A percentile compares a stretch with the other conserved stretches of the same genome.
These are phyloP conservation scores for Haberlea rhodopensis DNA, from an alignment of 257 asterid genomes.

Conservation along the genomic window DNA sequence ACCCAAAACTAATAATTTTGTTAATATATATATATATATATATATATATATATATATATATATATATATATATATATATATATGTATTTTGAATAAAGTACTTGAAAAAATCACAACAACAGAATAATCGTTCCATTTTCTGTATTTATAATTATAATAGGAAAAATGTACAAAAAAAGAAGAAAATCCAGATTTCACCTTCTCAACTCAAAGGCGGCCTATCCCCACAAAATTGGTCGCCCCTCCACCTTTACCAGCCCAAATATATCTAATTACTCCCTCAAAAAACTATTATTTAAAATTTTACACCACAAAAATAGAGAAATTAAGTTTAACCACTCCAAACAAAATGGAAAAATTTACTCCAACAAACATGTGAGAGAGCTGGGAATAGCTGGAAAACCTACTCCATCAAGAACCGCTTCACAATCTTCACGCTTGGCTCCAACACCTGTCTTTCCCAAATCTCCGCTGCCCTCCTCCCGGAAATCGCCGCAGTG, in stretches of 20 bases:
- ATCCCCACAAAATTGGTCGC: constrained; percentile 36
- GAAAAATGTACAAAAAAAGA: constrained; percentile 14
- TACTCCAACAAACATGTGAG: constrained; percentile 31
- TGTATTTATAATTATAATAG: constrained; percentile 25
- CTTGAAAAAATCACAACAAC: no score
- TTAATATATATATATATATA: no score
- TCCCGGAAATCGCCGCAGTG: constrained; percentile 54
- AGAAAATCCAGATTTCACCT: constrained; percentile 1
- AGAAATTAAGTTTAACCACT: background rate
- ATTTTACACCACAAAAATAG: constrained; percentile 22
- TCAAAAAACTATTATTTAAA: constrained; percentile 10
- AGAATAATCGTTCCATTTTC: constrained; percentile 9
- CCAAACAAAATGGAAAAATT: background rate
- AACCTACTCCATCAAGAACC: constrained; percentile 84
- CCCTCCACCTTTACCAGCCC: background rate
- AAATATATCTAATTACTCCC: background rate
- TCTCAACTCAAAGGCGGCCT: constrained; percentile 24
- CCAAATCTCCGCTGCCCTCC: constrained; percentile 55
- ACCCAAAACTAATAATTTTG: no score
- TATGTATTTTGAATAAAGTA: no score
- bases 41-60: no score
- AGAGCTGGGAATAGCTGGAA: constrained; percentile 59
- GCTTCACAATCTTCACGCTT: constrained; percentile 82
- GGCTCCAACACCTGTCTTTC: constrained; percentile 63
- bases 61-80: no score